phyloP scores from a whole-genome alignment of 805 yeast genomes.

The Starmera caribaea region DNA sequence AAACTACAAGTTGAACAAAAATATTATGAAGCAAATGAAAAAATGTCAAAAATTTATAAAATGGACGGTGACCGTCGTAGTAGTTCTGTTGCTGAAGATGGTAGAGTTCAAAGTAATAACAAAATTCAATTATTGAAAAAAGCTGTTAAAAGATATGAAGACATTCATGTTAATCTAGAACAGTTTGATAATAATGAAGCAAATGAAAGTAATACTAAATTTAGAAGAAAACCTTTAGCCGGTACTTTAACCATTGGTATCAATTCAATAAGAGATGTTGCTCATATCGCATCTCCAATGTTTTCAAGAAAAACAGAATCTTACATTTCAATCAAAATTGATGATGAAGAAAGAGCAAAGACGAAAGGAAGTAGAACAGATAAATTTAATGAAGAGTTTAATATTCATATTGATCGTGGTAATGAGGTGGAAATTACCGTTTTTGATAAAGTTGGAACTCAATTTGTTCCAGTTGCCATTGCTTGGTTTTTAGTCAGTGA shows the following conservation, averaged over 20 bases:
- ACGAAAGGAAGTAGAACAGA: conserved; percentile 71
- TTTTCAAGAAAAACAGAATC: conserved; percentile 75
- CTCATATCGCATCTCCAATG: conserved; percentile 82
- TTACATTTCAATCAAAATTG: conserved; percentile 68
- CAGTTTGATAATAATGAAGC: conserved; percentile 61
- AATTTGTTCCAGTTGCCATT: conserved; percentile 77
- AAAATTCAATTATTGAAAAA: conserved; percentile 77
- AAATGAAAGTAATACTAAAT: conserved; percentile 56
- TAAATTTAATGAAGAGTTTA: conserved; percentile 76
- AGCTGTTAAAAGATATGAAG: conserved; percentile 79
- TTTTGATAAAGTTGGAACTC: conserved; percentile 65
- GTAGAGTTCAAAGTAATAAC: conserved; percentile 73
- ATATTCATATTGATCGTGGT: conserved; percentile 77
- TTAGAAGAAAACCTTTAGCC: conserved; percentile 73
- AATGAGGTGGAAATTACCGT: conserved; percentile 86
- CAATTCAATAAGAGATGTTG: conserved; percentile 76
- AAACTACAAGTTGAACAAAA: conserved; percentile 91
- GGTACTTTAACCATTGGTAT: conserved; percentile 73
- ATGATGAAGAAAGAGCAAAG: conserved; percentile 74
- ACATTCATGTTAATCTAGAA: conserved; percentile 63
- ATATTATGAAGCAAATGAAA: conserved; percentile 87
- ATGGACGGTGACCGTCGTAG: conserved; percentile 86
- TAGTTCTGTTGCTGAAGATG: conserved; percentile 83
- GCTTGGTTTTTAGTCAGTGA: conserved; percentile 89
- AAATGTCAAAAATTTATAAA: conserved; percentile 74